Evolutionary conservation across 805 yeast genomes (phyloP).

Genomic region (Tetrapisispora phaffii): DNA sequence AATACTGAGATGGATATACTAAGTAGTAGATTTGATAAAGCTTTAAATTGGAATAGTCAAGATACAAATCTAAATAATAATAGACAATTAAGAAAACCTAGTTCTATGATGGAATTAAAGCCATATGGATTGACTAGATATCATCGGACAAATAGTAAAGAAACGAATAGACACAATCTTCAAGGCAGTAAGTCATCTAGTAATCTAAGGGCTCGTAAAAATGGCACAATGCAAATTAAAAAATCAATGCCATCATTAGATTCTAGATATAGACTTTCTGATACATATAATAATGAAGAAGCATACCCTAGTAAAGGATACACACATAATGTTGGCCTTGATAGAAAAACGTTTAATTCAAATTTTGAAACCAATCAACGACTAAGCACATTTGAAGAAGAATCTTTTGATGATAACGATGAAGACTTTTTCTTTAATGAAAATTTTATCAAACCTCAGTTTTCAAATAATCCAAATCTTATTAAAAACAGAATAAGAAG

Average conservation of each 20-base stretch:
- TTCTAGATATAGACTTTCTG: slow-evolving; percentile 2
- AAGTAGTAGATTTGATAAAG: background rate
- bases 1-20: background rate
- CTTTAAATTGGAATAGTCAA: background rate
- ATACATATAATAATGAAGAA: background rate
- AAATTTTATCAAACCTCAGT: slow-evolving; percentile 21
- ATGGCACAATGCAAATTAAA: slow-evolving; percentile 16
- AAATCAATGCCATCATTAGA: slow-evolving; percentile 21
- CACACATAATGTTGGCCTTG: background rate
- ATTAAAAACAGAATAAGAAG: background rate
- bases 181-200: slow-evolving; percentile 23
- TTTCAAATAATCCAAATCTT: slow-evolving; percentile 10
- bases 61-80: background rate
- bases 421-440: slow-evolving; percentile 19
- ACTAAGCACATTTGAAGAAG: slow-evolving; percentile 2
- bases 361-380: background rate
- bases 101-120: slow-evolving; percentile 27
- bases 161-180: slow-evolving; percentile 5
- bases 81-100: slow-evolving; percentile 20
- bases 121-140: slow-evolving; percentile 1
- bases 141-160: background rate
- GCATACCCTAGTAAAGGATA: background rate
- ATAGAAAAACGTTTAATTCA: background rate
- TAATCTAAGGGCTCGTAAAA: slow-evolving; percentile 15
- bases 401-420: slow-evolving; percentile 12